phyloP scores from a whole-genome alignment of 768 basidiomycete genomes.

The Calocera viscosa region DNA sequence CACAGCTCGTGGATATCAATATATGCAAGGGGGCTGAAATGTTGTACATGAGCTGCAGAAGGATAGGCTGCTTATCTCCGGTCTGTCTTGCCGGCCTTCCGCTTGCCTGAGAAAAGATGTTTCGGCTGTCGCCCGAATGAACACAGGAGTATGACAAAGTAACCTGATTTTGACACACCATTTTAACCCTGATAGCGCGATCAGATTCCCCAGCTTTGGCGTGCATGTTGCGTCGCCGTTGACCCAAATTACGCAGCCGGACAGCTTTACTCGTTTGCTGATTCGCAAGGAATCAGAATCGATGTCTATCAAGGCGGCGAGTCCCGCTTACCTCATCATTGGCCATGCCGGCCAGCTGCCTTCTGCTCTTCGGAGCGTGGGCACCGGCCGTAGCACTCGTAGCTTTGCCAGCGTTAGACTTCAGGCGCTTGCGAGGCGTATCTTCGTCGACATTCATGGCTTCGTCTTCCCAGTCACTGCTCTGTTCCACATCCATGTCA shows the following conservation, averaged over 20 bases:
- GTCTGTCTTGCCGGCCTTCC: constrained; percentile 71
- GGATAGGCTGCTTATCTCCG: constrained; percentile 27
- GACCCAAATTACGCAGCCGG: constrained; percentile 73
- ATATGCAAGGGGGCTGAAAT: neutral
- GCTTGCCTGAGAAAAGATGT: constrained; percentile 75
- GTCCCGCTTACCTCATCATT: constrained; percentile 31
- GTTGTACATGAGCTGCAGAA: neutral
- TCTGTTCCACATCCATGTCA: constrained; percentile 45
- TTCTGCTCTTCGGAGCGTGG: constrained; percentile 54
- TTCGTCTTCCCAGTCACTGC: constrained; percentile 27
- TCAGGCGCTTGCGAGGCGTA: constrained; percentile 47
- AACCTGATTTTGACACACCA: constrained; percentile 40
- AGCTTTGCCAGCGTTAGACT: constrained; percentile 42
- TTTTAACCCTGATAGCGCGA: constrained; percentile 67
- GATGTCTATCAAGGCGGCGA: neutral
- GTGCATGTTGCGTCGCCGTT: constrained; percentile 72
- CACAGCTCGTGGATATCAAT: no score
- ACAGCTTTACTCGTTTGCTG: constrained; percentile 71
- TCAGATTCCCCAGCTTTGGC: constrained; percentile 89
- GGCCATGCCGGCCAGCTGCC: constrained; percentile 67
- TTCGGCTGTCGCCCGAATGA: constrained; percentile 46
- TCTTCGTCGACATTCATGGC: constrained; percentile 33
- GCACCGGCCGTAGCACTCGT: constrained; percentile 33
- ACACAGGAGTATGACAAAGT: constrained; percentile 10
- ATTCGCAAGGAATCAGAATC: constrained; percentile 10